These are phyloP conservation scores for Penicillium crustosum DNA, from an alignment of 2,329 filamentous ascomycete species.

Conservation along the genomic window DNA sequence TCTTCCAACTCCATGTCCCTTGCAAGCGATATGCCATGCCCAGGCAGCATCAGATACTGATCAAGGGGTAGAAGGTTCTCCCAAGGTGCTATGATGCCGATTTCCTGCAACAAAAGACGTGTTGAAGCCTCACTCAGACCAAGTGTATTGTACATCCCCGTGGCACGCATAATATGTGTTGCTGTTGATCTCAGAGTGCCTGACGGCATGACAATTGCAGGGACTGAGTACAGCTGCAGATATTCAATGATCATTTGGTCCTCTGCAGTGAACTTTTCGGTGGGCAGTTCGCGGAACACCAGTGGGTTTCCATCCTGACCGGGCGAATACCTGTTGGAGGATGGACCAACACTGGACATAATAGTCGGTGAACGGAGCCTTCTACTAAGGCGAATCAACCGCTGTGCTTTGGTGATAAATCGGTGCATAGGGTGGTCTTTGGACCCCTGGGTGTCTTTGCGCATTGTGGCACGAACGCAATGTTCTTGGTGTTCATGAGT, in stretches of 20 bases:
- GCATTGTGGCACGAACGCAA: slow-evolving; percentile 29
- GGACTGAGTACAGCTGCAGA: slow-evolving; percentile 53
- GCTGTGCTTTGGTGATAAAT: slow-evolving; percentile 48
- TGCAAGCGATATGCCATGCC: slow-evolving; percentile 34
- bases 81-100: slow-evolving; percentile 61
- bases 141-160: slow-evolving; percentile 54
- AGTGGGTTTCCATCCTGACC: slow-evolving; percentile 29
- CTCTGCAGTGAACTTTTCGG: slow-evolving; percentile 46
- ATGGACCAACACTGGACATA: slow-evolving; percentile 45
- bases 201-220: slow-evolving; percentile 40
- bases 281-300: slow-evolving; percentile 34
- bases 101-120: slow-evolving; percentile 58
- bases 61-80: slow-evolving; percentile 56
- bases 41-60: slow-evolving; percentile 54
- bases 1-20: slow-evolving; percentile 35
- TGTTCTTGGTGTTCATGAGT: slow-evolving; percentile 52
- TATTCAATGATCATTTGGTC: slow-evolving; percentile 58
- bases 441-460: slow-evolving; percentile 25
- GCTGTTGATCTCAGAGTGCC: slow-evolving; percentile 51
- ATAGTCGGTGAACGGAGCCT: slow-evolving; percentile 44
- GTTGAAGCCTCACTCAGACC: slow-evolving; percentile 42
- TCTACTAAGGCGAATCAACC: slow-evolving; percentile 44
- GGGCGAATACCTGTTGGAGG: slow-evolving; percentile 30
- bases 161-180: slow-evolving; percentile 56
- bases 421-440: slow-evolving; percentile 41